Evolutionary conservation across 208 protist species (phyloP).

Genomic region (Strigomonas galati): DNA sequence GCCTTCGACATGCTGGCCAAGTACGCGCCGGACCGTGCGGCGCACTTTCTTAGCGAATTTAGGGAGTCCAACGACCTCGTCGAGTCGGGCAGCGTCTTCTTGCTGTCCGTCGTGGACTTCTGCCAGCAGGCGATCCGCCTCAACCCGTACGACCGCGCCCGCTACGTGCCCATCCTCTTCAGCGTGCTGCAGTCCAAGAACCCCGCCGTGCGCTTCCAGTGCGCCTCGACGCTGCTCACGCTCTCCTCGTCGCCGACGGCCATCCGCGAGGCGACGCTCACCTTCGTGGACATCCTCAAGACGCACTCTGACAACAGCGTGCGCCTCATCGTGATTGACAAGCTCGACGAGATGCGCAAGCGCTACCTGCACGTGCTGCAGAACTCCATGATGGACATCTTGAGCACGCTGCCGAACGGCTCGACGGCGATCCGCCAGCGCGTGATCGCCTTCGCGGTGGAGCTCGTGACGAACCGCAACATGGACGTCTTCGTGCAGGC

Average conservation of each 20-base stretch:
- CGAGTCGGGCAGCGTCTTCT: conserved; percentile 90
- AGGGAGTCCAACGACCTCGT: conserved; percentile 81
- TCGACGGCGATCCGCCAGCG: conserved; percentile 95
- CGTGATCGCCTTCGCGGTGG: conserved; percentile 91
- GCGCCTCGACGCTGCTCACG: conserved; percentile 92
- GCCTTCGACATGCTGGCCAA: conserved; percentile 98
- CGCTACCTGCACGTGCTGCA: conserved; percentile 85
- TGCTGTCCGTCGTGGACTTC: conserved; percentile 88
- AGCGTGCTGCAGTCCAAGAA: conserved; percentile 92
- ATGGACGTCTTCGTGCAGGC: conserved; percentile 91
- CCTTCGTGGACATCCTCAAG: conserved; percentile 93
- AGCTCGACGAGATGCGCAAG: conserved; percentile 90
- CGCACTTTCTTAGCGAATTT: conserved; percentile 88
- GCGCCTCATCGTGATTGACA: conserved; percentile 97
- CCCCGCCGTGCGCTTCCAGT: conserved; percentile 95
- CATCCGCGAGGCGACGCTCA: conserved; percentile 88
- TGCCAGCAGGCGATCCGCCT: conserved; percentile 73
- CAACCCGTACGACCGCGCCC: conserved; percentile 85
- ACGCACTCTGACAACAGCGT: conserved; percentile 97
- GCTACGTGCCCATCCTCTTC: conserved; percentile 95
- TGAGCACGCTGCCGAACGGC: conserved; percentile 87
- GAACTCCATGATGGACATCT: conserved; percentile 95
- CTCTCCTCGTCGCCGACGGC: conserved; percentile 96
- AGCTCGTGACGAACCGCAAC: conserved; percentile 92
- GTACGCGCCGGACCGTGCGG: conserved; percentile 92